phyloP scores from a whole-genome alignment of 2,329 filamentous ascomycete genomes.

The Hypocrella siamensis region DNA sequence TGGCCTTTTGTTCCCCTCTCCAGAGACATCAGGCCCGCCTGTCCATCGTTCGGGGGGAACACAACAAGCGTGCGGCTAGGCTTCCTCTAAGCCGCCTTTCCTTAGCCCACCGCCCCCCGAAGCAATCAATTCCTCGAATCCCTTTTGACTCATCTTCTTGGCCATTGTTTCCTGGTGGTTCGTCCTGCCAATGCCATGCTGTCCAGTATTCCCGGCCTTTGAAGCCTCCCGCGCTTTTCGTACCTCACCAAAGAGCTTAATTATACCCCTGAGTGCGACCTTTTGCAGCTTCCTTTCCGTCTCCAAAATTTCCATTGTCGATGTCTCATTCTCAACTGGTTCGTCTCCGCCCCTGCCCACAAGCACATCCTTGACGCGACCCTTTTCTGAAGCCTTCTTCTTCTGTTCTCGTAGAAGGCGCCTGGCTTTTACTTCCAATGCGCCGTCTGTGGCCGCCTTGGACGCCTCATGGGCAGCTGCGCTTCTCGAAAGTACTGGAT shows the following conservation, averaged over 20 bases:
- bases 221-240: slow-evolving; percentile 77
- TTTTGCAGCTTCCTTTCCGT: slow-evolving; percentile 70
- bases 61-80: slow-evolving; percentile 9
- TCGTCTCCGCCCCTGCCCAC: slow-evolving; percentile 40
- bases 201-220: slow-evolving; percentile 55
- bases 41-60: no score
- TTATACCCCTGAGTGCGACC: slow-evolving; percentile 82
- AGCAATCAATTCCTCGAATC: slow-evolving; percentile 82
- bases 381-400: slow-evolving; percentile 66
- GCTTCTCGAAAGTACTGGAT: slow-evolving; percentile 83
- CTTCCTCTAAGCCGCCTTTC: slow-evolving; percentile 42
- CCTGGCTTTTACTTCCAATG: slow-evolving; percentile 68
- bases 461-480: slow-evolving; percentile 57
- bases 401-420: slow-evolving; percentile 69
- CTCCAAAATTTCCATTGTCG: slow-evolving; percentile 42
- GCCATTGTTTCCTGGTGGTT: slow-evolving; percentile 71
- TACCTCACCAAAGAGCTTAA: slow-evolving; percentile 93
- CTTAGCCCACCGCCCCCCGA: slow-evolving; percentile 44
- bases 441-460: slow-evolving; percentile 56
- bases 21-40: no score
- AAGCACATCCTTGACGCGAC: slow-evolving; percentile 75
- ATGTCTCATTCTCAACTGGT: slow-evolving; percentile 24
- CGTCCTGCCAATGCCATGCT: slow-evolving; percentile 63
- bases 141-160: slow-evolving; percentile 93
- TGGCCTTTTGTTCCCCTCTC: neutral